These are phyloP conservation scores for Mangifera indica DNA, from an alignment of 345 rosid species.

Conservation along the genomic window DNA sequence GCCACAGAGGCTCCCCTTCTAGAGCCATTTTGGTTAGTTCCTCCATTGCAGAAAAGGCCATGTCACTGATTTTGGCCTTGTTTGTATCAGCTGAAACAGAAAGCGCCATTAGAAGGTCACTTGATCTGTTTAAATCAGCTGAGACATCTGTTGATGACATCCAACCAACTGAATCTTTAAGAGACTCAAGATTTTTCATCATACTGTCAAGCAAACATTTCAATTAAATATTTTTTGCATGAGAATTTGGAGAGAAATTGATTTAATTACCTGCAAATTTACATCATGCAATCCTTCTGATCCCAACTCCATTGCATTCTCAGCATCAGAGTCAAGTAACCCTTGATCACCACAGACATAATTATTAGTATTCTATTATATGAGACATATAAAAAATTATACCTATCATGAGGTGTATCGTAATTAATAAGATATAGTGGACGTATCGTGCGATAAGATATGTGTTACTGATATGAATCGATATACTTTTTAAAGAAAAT, in stretches of 20 bases:
- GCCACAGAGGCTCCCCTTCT: constrained; percentile 38
- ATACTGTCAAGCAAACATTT: neutral
- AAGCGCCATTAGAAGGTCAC: constrained; percentile 43
- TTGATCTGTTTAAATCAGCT: constrained; percentile 17
- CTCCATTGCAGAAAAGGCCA: constrained; percentile 30
- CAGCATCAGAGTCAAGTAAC: constrained; percentile 1
- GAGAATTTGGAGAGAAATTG: no score
- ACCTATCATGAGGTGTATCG: no score
- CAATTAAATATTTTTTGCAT: neutral
- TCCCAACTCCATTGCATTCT: constrained; percentile 22
- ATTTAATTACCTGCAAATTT: constrained; percentile 17
- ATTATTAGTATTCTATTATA: no score
- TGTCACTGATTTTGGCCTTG: constrained; percentile 24
- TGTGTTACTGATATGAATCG: no score
- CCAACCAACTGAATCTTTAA: constrained; percentile 17
- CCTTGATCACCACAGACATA: constrained; percentile 10
- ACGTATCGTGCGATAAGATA: no score
- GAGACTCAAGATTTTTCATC: constrained; percentile 13
- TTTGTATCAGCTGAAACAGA: constrained; percentile 27
- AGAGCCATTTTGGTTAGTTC: constrained; percentile 30
- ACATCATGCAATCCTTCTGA: constrained; percentile 3
- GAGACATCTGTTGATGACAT: constrained; percentile 16
- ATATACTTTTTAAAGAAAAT: no score
- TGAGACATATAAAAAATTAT: no score
- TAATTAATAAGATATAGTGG: no score